These are phyloP conservation scores for Globisporangium ultimum DNA, from an alignment of 352 stramenopile species.

Conservation along the genomic window DNA sequence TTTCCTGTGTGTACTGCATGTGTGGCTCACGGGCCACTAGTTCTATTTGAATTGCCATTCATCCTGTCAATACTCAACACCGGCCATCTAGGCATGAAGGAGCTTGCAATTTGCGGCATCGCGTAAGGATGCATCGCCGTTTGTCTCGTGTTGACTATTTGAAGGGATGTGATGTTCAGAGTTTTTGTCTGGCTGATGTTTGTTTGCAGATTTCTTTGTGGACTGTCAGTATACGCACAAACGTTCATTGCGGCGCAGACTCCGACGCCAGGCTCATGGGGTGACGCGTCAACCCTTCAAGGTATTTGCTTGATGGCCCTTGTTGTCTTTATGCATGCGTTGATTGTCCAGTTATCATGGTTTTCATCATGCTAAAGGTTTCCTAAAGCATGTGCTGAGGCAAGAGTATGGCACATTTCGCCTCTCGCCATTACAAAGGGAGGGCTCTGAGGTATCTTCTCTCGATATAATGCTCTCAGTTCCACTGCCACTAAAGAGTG, in stretches of 20 bases:
- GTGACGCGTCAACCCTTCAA: conserved; percentile 71
- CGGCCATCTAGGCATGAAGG: conserved; percentile 14
- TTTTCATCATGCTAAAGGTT: conserved; percentile 11
- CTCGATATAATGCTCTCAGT: background rate
- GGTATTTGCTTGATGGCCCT: conserved; percentile 28
- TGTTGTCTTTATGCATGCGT: background rate
- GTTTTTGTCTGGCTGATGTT: background rate
- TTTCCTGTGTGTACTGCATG: conserved; percentile 4
- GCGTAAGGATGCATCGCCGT: conserved; percentile 20
- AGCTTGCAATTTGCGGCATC: conserved; percentile 18
- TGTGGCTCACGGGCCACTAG: conserved; percentile 2
- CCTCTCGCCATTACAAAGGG: conserved; percentile 68
- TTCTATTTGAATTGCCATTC: conserved; percentile 87
- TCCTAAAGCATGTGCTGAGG: conserved; percentile 67
- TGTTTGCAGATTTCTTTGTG: conserved; percentile 29
- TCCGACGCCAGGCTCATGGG: conserved; percentile 80
- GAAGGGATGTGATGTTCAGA: background rate
- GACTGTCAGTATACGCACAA: conserved; percentile 30
- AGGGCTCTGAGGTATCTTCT: conserved; percentile 26
- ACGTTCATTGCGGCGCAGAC: conserved; percentile 24
- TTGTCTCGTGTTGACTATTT: too few relatives aligned
- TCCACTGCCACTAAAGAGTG: too few relatives aligned
- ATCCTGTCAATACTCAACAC: conserved; percentile 51
- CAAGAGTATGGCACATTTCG: conserved; percentile 91
- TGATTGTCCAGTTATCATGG: background rate